Conservation (phyloP, 345 rosid species). For the Fremontodendron californicum region DNA sequence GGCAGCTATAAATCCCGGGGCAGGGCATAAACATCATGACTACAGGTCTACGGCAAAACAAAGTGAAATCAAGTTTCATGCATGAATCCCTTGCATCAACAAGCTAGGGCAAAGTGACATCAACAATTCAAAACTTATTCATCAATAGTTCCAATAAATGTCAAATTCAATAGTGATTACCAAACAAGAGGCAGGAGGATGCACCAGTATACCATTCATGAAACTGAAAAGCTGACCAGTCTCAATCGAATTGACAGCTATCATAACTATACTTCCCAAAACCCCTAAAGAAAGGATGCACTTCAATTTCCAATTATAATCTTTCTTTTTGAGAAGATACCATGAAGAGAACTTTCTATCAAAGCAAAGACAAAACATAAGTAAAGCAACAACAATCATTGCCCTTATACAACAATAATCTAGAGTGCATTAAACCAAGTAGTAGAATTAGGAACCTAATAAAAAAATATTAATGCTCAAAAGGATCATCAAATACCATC, state of each 20-base stretch:
- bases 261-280: background rate
- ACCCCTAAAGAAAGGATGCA: background rate
- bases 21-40: background rate
- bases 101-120: background rate
- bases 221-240: background rate
- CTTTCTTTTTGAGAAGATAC: background rate
- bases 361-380: background rate
- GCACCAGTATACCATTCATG: background rate
- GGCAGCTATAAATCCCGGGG: background rate
- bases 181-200: background rate
- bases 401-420: background rate
- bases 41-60: background rate
- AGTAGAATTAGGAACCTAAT: background rate
- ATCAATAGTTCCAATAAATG: background rate
- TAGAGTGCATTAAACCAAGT: background rate
- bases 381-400: background rate
- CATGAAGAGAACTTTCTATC: background rate
- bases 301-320: background rate
- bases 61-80: background rate
- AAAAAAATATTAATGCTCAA: background rate
- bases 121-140: background rate
- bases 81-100: background rate
- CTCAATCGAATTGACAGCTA: background rate
- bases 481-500: background rate
- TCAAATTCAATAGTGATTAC: background rate